Percentiles rank a stretch among this genome's conserved stretches.
phyloP scores from a whole-genome alignment of 2,329 filamentous ascomycete genomes.

The Chrysoporthe cubensis region DNA sequence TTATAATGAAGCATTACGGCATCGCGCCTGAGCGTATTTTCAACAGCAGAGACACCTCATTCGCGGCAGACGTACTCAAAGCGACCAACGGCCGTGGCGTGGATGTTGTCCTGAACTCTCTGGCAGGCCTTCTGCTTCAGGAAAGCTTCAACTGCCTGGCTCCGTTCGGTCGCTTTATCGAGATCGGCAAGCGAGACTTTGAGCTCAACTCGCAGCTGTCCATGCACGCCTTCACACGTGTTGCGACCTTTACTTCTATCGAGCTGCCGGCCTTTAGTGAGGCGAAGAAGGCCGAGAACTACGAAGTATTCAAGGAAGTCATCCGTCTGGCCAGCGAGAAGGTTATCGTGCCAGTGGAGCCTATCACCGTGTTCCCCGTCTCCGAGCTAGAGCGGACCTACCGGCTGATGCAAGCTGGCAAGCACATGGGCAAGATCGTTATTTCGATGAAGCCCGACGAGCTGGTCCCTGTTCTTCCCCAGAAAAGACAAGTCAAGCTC shows the following conservation, averaged over 20 bases:
- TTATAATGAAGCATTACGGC: conserved; percentile 35
- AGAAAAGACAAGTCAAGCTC: conserved; percentile 26
- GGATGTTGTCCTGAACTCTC: conserved; percentile 39
- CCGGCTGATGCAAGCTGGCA: conserved; percentile 38
- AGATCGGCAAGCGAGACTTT: conserved; percentile 41
- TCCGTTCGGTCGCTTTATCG: conserved; percentile 40
- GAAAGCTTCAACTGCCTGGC: conserved; percentile 41
- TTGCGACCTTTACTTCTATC: conserved; percentile 37
- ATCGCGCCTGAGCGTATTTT: conserved; percentile 39
- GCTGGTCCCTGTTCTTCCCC: conserved; percentile 31
- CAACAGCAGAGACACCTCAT: conserved; percentile 35
- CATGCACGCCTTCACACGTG: conserved; percentile 35
- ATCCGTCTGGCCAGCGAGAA: conserved; percentile 12
- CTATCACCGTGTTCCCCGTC: conserved; percentile 21
- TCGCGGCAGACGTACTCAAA: conserved; percentile 33
- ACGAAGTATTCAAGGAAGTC: background rate
- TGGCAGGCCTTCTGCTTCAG: conserved; percentile 36
- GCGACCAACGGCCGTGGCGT: conserved; percentile 25
- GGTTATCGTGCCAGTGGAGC: conserved; percentile 17
- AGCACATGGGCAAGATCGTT: conserved; percentile 42
- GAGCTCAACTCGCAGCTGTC: conserved; percentile 39
- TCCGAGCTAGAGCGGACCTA: conserved; percentile 42
- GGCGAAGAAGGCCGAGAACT: background rate
- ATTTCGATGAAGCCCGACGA: conserved; percentile 33
- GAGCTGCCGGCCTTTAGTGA: conserved; percentile 31